Percentiles rank a stretch among this genome's conserved stretches.
phyloP scores from a whole-genome alignment of 345 rosid genomes.

The Citrus trifoliata region DNA sequence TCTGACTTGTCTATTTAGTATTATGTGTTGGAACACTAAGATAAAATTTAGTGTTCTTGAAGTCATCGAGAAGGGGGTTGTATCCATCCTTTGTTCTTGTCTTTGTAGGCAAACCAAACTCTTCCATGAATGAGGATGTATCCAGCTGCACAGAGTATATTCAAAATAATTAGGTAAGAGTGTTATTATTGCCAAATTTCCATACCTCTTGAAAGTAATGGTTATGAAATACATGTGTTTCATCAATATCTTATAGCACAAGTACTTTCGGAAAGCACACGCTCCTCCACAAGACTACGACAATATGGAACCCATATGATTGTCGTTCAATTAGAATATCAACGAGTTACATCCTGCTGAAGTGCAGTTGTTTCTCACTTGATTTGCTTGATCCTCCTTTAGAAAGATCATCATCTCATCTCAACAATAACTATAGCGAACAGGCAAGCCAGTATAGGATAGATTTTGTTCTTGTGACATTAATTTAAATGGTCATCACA shows the following conservation, averaged over 20 bases:
- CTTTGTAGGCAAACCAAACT: slow-evolving; percentile 84
- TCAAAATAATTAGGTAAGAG: no score
- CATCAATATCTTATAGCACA: no score
- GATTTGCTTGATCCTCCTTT: neutral
- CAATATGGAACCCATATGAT: neutral
- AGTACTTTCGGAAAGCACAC: no score
- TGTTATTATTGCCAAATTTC: no score
- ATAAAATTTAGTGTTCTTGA: slow-evolving; percentile 88
- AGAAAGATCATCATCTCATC: neutral
- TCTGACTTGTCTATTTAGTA: slow-evolving; percentile 31
- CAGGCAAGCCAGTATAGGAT: no score
- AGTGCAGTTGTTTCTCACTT: neutral
- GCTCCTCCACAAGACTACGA: no score
- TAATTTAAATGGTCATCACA: no score
- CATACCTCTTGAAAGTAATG: no score
- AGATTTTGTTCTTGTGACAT: neutral
- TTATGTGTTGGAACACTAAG: slow-evolving; percentile 97
- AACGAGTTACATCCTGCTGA: neutral
- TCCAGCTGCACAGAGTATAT: slow-evolving; percentile 46
- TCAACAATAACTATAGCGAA: neutral
- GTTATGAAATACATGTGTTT: no score
- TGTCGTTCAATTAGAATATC: neutral
- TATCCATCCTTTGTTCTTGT: slow-evolving; percentile 89
- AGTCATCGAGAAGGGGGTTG: slow-evolving; percentile 93
- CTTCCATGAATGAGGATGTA: slow-evolving; percentile 92